Base-by-base conservation (phyloP, 257 asterid genomes). In the Jasminum sambac region DNA sequence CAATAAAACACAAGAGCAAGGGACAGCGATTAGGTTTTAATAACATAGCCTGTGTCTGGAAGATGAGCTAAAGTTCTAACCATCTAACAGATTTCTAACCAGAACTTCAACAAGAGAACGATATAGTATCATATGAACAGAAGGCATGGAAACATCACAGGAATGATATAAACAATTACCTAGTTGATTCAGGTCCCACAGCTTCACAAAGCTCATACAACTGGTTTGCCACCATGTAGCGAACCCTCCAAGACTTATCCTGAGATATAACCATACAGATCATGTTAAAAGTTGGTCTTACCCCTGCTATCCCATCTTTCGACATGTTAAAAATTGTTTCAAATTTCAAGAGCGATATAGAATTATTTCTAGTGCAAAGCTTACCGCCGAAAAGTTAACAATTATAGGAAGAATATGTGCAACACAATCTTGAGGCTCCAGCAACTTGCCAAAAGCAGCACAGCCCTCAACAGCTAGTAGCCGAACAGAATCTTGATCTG, bases 191-290 rank as follows among this genome's bases (percentile, higher is more conserved):
- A 72, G 95, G 95, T 70, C 99, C 99, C 58, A 91, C 97, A 71
- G 96, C 96, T 89, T 94, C 99, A 64, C 99, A 94, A 68, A 94
- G 90, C 83, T 94, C 99, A 71, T 94, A 94, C 79, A 94, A 72
- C 71, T 94, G 99, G 79, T 94, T 94, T 71, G 99, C 99, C 70
- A 94, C 99, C 99, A 94, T 91, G 84, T 91, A 94, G 30, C 99
- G 95, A 41, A 94, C 99, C 72, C 99, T 96, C 99, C 99, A 94
- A 62, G 99, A 94, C 80, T 94, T 94, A 76, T 94, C 99, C 99
- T 91, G 89, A 81, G 73, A 46, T 38, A 63, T 19, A 48, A 63
- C 21, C 58, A 59, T 6, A 42, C 66, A 55, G 25, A 48, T 9
- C 62, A 55, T 23, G 34, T 55, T 55, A 55, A 55, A 21, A 10